Evolutionary conservation across 345 rosid genomes (phyloP).

Genomic region (Gossypium rotundifolium): DNA sequence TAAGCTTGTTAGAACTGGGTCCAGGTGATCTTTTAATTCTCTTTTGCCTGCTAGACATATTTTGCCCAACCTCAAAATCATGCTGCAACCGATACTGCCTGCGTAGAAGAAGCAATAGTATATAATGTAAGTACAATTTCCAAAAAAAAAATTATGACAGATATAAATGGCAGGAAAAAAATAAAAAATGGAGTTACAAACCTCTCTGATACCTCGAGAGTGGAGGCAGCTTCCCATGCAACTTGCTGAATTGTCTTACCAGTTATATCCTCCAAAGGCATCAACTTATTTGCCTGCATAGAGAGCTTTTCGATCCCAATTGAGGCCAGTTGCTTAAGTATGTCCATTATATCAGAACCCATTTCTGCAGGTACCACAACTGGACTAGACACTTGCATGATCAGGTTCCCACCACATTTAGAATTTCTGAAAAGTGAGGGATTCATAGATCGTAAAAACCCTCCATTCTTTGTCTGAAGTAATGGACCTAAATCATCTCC

Average conservation of each 20-base stretch:
- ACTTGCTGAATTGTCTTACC: slow-evolving; percentile 89
- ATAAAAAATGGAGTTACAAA: slow-evolving; percentile 23
- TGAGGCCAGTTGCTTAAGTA: slow-evolving; percentile 69
- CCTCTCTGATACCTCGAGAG: slow-evolving; percentile 53
- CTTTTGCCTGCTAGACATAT: slow-evolving; percentile 10
- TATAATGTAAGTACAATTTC: slow-evolving; percentile 12
- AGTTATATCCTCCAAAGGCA: slow-evolving; percentile 93
- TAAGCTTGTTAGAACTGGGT: slow-evolving; percentile 29
- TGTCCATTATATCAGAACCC: slow-evolving; percentile 73
- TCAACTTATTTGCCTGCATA: slow-evolving; percentile 76
- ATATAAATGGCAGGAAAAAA: background rate
- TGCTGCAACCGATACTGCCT: slow-evolving; percentile 42
- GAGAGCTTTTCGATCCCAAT: slow-evolving; percentile 94
- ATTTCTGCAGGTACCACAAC: slow-evolving; percentile 96
- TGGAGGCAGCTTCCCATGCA: slow-evolving; percentile 63
- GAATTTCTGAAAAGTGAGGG: slow-evolving; percentile 56
- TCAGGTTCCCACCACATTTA: slow-evolving; percentile 63
- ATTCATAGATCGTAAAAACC: slow-evolving; percentile 80
- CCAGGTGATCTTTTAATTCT: slow-evolving; percentile 30
- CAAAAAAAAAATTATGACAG: background rate
- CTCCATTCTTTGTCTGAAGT: slow-evolving; percentile 76
- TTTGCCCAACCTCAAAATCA: slow-evolving; percentile 33
- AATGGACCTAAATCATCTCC: slow-evolving; percentile 84
- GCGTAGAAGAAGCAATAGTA: slow-evolving; percentile 23
- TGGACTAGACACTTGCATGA: slow-evolving; percentile 94